Evolutionary conservation across 1,139 yeast genomes (phyloP), one percentile per base, ranked within the genome.

Genomic region (Taphrina confusa): DNA sequence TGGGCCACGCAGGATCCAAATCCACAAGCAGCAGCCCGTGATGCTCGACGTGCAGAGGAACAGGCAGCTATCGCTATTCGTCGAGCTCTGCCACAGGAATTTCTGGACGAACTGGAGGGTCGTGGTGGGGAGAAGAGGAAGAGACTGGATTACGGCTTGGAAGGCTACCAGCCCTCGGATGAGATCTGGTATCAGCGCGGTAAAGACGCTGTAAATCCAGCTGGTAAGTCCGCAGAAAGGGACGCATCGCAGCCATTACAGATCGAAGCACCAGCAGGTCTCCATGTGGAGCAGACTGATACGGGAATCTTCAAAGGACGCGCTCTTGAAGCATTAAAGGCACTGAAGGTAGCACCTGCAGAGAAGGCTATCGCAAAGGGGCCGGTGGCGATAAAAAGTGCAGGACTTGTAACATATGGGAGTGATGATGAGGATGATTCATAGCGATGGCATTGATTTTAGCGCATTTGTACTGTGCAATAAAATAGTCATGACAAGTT

Each of bases 1-100:
- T 92, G 97, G 97, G 96, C 97, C 0, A 83, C 82, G 62, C 92
- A 85, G 60, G 96, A 88, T 70, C 95, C 95, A 0, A 85, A 84
- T 67, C 94, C 94, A 0, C 76, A 74, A 2, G 86, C 92, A 0
- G 79, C 80, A 66, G 74, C 74, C 51, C 74, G 82, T 60, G 82
- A 80, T 62, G 71, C 73, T 61, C 64, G 74, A 36, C 61, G 72
- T 20, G 63, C 73, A 14, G 75, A 74, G 54, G 76, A 74, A 54
- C 74, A 73, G 60, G 76, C 77, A 0, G 76, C 76, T 0, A 74
- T 72, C 36, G 74, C 74, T 1, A 73, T 74, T 31, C 66, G 72
- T 34, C 66, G 68, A 57, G 62, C 74, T 34, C 64, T 74, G 16
- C 75, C 75, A 11, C 57, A 62, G 28, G 64, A 65, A 12, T 66